Evolutionary conservation across 2,329 filamentous ascomycete genomes (phyloP), one percentile per base, ranked within the genome.

Genomic region (Colletotrichum abscissum): DNA sequence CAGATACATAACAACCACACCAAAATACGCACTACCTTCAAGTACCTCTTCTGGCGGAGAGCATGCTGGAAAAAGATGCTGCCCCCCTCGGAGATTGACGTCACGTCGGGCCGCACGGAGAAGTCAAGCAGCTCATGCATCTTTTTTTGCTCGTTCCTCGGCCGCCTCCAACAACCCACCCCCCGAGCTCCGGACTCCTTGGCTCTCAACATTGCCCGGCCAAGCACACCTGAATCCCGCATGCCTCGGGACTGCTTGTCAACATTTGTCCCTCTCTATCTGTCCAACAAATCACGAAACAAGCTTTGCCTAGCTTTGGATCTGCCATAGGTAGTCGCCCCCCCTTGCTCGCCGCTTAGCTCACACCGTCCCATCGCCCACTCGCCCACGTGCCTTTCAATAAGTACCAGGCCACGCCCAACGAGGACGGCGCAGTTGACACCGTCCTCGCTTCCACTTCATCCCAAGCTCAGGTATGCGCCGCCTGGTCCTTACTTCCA

Each of bases 221-320:
- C 14, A 22, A 35, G 52, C n/a, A 12, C 52, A 65, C 16, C 28
- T 65, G 55, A 28, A 19, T 62, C 19, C 30, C 35, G 22, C 66
- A 55, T 55, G 24, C 46, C 42, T 62, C 58, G 57, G 52, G 19
- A 33, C 30, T 68, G 6, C 19, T 38, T 46, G 35, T 59, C 65
- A 28, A 22, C 24, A 54, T 38, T n/a, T 24, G 42, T 49, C 24
- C 56, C 35, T 24, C 52, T 26, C 11, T 46, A 24, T 54, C 42
- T 49, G 38, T 42, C 38, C 38, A 7, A 46, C 26, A 35, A 22
- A 46, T n/a, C 22, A 38, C 19, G 19, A 59, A 67, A 22, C 55
- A 72, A 72, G 64, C 63, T 63, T 72, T 63, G n/a, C 63, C 56
- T 64, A 67, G 28, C 22, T 38, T 26, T 66, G 33, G 38, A 22